Conservation (phyloP, 345 rosid genomes). For the Rubroshorea leprosula region DNA sequence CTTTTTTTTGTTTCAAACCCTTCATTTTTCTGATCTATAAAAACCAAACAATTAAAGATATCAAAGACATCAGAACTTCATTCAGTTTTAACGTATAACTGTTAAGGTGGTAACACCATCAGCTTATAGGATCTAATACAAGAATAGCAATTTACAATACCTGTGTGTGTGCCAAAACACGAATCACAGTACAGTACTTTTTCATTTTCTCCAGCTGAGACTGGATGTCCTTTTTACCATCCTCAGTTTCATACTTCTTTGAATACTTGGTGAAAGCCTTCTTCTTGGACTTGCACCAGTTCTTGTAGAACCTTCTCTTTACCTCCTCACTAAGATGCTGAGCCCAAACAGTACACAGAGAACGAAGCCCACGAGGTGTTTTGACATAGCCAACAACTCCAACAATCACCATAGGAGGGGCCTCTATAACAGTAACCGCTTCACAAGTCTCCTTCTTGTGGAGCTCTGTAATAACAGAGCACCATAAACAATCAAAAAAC, state of each 20-base stretch:
- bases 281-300: conserved; percentile 90
- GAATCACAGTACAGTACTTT: conserved; percentile 69
- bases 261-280: conserved; percentile 76
- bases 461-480: conserved; percentile 41
- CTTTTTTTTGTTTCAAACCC: conserved; percentile 92
- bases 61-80: neutral
- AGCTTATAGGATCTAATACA: too few species aligned
- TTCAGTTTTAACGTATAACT: neutral
- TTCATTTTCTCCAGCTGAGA: conserved; percentile 78
- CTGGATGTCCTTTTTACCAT: conserved; percentile 60
- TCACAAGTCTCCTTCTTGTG: conserved; percentile 97
- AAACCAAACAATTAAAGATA: neutral
- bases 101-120: too few species aligned
- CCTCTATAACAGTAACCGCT: conserved; percentile 75
- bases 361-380: conserved; percentile 76
- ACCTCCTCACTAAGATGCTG: conserved; percentile 86
- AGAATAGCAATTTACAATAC: conserved; percentile 7
- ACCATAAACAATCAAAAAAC: neutral
- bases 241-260: conserved; percentile 57
- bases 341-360: conserved; percentile 82
- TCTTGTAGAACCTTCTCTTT: conserved; percentile 80
- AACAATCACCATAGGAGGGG: conserved; percentile 85
- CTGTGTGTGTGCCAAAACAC: conserved; percentile 93
- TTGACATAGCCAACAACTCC: conserved; percentile 89
- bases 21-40: conserved; percentile 72